Evolutionary conservation across 352 stramenopile genomes (phyloP).

Genomic region (Globisporangium alternatum): DNA sequence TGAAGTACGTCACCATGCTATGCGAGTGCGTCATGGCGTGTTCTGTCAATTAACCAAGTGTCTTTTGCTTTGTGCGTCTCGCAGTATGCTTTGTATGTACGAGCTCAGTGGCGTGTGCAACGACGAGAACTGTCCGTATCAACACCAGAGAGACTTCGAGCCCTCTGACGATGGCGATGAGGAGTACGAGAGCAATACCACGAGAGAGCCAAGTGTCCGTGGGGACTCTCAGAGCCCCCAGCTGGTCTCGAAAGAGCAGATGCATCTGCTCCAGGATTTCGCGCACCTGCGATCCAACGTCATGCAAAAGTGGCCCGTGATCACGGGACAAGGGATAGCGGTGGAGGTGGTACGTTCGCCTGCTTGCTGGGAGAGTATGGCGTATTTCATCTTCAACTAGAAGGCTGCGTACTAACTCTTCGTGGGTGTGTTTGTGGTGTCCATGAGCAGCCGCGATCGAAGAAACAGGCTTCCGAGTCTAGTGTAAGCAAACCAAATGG

Average conservation of each 20-base stretch:
- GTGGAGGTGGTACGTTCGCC: neutral
- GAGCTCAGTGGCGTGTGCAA: conserved; percentile 78
- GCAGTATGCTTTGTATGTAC: conserved; percentile 66
- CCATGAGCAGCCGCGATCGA: neutral
- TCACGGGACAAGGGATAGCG: conserved; percentile 14
- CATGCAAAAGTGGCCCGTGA: conserved; percentile 43
- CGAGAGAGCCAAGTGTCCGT: neutral
- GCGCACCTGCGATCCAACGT: conserved; percentile 34
- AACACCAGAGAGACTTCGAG: conserved; percentile 63
- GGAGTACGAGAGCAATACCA: conserved; percentile 4
- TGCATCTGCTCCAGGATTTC: conserved; percentile 39
- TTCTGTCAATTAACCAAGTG: neutral
- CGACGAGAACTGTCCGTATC: conserved; percentile 61
- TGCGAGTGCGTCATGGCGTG: neutral
- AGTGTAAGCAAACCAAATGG: neutral
- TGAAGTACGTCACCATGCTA: conserved; percentile 44
- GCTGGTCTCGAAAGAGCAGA: conserved; percentile 21
- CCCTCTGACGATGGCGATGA: neutral
- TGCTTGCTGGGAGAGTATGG: neutral
- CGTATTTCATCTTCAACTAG: neutral
- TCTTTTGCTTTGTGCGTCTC: neutral
- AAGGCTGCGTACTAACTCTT: neutral
- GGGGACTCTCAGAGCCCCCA: neutral
- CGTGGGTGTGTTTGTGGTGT: neutral
- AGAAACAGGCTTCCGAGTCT: neutral